Evolutionary conservation across 2,329 filamentous ascomycete species (phyloP).

Genomic region (Blumeria graminis): DNA sequence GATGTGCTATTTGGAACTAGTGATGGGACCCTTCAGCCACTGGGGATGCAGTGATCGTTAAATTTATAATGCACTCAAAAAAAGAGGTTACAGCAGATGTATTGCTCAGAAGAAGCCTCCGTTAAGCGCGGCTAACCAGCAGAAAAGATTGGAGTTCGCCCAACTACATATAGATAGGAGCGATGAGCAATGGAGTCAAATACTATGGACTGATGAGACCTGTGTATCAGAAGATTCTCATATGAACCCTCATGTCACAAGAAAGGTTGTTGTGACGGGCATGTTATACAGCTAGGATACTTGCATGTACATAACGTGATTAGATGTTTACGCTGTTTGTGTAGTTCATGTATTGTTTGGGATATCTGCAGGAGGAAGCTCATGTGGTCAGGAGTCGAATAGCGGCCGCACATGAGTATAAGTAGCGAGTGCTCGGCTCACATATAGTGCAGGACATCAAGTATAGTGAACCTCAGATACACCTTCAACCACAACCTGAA

Average conservation of each 20-base stretch:
- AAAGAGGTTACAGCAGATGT: not conserved
- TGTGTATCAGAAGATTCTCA: not conserved
- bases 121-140: not conserved
- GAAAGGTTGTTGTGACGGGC: no score
- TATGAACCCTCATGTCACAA: not conserved
- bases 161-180: not conserved
- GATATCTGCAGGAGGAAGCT: no score
- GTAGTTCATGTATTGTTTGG: no score
- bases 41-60: not conserved
- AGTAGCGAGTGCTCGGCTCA: no score
- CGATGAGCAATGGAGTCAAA: not conserved
- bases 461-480: no score
- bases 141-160: not conserved
- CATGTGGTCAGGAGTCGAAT: no score
- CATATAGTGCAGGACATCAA: no score
- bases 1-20: not conserved
- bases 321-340: no score
- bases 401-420: no score
- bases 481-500: no score
- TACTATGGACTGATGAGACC: not conserved
- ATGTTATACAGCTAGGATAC: no score
- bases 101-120: not conserved
- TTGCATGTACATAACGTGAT: no score
- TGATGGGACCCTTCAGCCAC: not conserved
- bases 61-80: not conserved